Conservation (phyloP, 345 rosid species). For the Salix dunnii region DNA sequence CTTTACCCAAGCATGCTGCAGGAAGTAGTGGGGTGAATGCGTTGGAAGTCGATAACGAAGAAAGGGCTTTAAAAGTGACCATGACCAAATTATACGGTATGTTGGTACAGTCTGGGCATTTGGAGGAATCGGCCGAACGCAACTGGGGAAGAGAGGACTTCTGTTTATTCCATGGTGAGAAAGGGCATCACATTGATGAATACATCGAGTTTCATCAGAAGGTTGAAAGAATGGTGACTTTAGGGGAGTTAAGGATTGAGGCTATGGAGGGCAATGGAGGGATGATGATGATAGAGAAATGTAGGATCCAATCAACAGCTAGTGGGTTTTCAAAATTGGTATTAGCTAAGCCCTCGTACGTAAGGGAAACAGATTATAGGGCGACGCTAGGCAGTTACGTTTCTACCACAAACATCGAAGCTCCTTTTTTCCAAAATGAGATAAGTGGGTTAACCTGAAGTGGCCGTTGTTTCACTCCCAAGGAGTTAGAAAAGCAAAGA, state of each 20-base stretch:
- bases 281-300: too few relatives aligned
- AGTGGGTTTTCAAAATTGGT: not conserved
- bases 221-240: accelerated
- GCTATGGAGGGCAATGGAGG: accelerated
- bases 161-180: not conserved
- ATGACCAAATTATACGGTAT: accelerated
- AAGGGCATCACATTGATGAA: not conserved
- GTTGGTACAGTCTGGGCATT: accelerated
- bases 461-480: too few relatives aligned
- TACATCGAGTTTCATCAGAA: not conserved
- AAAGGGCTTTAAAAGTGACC: not conserved
- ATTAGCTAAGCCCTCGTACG: accelerated
- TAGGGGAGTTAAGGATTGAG: not conserved
- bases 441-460: too few relatives aligned
- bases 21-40: too few relatives aligned
- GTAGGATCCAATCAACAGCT: not conserved
- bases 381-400: not conserved
- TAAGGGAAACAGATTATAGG: too few relatives aligned
- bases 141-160: accelerated
- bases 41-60: accelerated
- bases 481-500: too few relatives aligned
- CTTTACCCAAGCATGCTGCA: not conserved
- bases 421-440: too few relatives aligned
- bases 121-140: accelerated
- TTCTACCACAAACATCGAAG: too few relatives aligned